Percentiles rank a stretch among this genome's conserved stretches.
phyloP scores from a whole-genome alignment of 805 yeast genomes.

The Vanderwaltozyma tropicalis region DNA sequence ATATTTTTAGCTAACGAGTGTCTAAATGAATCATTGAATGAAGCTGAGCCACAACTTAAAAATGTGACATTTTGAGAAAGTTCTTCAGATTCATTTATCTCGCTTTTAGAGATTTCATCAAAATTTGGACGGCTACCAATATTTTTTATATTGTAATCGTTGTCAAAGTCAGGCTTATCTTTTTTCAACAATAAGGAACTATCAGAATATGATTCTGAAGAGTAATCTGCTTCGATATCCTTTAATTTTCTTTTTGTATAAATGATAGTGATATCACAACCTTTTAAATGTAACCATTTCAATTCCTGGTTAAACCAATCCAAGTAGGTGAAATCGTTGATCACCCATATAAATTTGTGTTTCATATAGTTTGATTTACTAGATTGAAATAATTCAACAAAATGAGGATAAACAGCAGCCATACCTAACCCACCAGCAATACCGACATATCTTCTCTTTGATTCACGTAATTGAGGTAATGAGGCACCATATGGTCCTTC shows the following conservation, averaged over 20 bases:
- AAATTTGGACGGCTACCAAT: constrained; percentile 40
- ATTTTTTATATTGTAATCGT: constrained; percentile 7
- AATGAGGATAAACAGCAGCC: constrained; percentile 41
- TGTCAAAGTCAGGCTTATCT: neutral
- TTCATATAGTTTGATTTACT: constrained; percentile 8
- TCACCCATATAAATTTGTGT: constrained; percentile 51
- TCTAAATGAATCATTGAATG: constrained; percentile 48
- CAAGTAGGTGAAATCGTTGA: constrained; percentile 43
- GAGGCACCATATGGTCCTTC: constrained; percentile 57
- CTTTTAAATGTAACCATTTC: constrained; percentile 18
- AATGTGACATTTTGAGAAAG: constrained; percentile 40
- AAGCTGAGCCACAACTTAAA: constrained; percentile 53
- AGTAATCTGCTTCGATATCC: constrained; percentile 4
- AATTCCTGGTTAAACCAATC: constrained; percentile 40
- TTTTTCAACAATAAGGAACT: neutral
- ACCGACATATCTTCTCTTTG: constrained; percentile 32
- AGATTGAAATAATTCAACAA: constrained; percentile 19
- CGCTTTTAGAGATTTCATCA: constrained; percentile 29
- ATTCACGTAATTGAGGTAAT: constrained; percentile 28
- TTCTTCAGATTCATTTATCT: constrained; percentile 24
- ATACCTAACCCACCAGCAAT: constrained; percentile 47
- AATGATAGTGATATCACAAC: constrained; percentile 21
- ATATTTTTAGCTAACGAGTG: constrained; percentile 35
- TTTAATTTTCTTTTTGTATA: constrained; percentile 4
- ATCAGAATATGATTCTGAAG: neutral